These are phyloP conservation scores for Acmispon strigosus DNA, from an alignment of 306 rosid genomes.

Conservation along the genomic window DNA sequence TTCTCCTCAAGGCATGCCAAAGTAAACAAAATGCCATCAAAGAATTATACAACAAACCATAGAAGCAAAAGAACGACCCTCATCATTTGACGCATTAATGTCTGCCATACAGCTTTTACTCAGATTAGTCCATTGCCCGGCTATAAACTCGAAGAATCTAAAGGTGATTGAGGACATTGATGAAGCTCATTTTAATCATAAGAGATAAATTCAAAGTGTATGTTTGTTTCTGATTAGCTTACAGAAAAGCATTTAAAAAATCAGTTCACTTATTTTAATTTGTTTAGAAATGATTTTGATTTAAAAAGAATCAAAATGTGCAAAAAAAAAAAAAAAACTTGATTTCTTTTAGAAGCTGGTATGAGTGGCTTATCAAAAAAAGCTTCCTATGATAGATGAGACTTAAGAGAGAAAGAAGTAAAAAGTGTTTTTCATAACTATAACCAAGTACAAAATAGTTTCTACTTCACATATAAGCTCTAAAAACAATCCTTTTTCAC, in stretches of 20 bases:
- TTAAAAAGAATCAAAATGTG: no score
- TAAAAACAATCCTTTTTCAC: neutral
- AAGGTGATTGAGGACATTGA: neutral
- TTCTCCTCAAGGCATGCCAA: neutral
- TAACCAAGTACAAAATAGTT: neutral
- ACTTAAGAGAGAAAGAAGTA: neutral
- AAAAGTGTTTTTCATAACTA: neutral
- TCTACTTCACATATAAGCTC: neutral
- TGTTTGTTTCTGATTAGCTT: neutral
- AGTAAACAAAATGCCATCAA: neutral
- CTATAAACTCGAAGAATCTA: neutral
- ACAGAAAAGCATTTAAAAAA: neutral
- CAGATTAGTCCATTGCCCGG: neutral
- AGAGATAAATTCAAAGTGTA: neutral
- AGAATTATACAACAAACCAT: neutral
- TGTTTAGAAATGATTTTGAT: no score
- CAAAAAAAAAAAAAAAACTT: no score
- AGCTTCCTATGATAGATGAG: neutral
- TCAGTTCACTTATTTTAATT: neutral
- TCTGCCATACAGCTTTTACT: neutral
- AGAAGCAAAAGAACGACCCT: neutral
- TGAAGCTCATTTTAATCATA: neutral
- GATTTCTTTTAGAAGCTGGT: neutral
- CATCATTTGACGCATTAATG: neutral
- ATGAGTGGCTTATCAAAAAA: neutral